Base-by-base conservation (phyloP, 768 basidiomycete species). In the Sarcodon aspratus region DNA sequence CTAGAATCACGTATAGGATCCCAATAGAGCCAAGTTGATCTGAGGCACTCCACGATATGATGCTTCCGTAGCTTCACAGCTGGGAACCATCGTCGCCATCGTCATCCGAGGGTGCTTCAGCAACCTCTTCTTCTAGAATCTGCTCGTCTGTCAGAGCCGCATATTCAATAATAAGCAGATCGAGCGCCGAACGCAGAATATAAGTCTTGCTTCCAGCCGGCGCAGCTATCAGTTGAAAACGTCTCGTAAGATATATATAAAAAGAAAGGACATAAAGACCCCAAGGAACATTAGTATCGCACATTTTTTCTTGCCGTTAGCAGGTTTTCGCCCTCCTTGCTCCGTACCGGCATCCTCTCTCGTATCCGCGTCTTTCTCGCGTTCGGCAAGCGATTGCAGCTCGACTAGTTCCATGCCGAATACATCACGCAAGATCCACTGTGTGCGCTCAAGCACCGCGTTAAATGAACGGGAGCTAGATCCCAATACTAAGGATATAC, bases 341-440 rank as follows among this genome's bases (percentile, higher is more conserved):
- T 27, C 21, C 21, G 21, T 5, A 42, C 74, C 73, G 15, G 68
- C 69, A 10, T 57, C 62, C 5, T 59, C 64, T 35, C 69, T 63
- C 12, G 60, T 13, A 58, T 33, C 60, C 1, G 62, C 63, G 11
- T 72, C 72, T 27, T 72, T 68, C 9, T 78, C 78, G 4, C 76
- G 61, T 47, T 68, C 78, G 33, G 73, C 78, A 18, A 80, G 76
- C 0, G 78, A 68, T 43, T 79, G 76, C 5, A 96, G 73, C 59
- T 90, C 86, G 27, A 83, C 79, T 7, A 96, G 72, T 56, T 95
- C 88, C 79, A 93, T 80, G 2, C 86, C 90, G 54, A 95, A 85
- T 0, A 75, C 80, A 11, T 70, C 69, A 11, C 67, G 66, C 4
- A 96, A 68, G 7, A 77, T 77, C 6, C 60, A 60, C 51, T 95